Evolutionary conservation across 2,329 filamentous ascomycete species (phyloP).

Genomic region (Pseudopyrenochaeta lycopersici): DNA sequence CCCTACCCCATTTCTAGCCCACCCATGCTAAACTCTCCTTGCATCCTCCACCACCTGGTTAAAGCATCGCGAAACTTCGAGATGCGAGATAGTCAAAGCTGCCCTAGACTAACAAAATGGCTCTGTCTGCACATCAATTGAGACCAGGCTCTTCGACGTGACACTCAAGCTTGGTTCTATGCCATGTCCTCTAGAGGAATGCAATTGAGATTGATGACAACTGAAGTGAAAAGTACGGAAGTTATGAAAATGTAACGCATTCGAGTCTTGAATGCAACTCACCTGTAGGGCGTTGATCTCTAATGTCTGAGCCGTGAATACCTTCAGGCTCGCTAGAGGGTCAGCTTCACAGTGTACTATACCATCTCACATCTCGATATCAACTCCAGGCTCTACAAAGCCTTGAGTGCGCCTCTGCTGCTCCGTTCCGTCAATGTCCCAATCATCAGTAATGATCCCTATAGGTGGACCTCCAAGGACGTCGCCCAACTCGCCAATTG

Average conservation of each 20-base stretch:
- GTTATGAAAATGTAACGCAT: too few relatives aligned
- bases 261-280: too few relatives aligned
- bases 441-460: slow-evolving; percentile 57
- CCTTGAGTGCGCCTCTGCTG: slow-evolving; percentile 18
- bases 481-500: slow-evolving; percentile 77
- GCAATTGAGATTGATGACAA: too few relatives aligned
- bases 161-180: too few relatives aligned
- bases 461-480: slow-evolving; percentile 64
- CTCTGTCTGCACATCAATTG: too few relatives aligned
- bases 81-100: too few relatives aligned
- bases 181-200: too few relatives aligned
- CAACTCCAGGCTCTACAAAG: slow-evolving; percentile 22
- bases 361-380: slow-evolving; percentile 13
- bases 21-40: slow-evolving; percentile 31
- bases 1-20: slow-evolving; percentile 35
- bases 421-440: slow-evolving; percentile 14
- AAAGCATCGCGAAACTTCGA: too few relatives aligned
- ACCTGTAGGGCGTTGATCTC: too few relatives aligned
- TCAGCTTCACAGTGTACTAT: not conserved
- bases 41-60: slow-evolving; percentile 39
- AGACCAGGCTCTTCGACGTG: too few relatives aligned
- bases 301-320: not conserved
- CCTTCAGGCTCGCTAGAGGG: not conserved
- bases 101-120: too few relatives aligned
- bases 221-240: too few relatives aligned